These are phyloP conservation scores for Melampsora abietis-canadensis DNA, from an alignment of 1,284 basidiomycete genomes.

Conservation along the genomic window DNA sequence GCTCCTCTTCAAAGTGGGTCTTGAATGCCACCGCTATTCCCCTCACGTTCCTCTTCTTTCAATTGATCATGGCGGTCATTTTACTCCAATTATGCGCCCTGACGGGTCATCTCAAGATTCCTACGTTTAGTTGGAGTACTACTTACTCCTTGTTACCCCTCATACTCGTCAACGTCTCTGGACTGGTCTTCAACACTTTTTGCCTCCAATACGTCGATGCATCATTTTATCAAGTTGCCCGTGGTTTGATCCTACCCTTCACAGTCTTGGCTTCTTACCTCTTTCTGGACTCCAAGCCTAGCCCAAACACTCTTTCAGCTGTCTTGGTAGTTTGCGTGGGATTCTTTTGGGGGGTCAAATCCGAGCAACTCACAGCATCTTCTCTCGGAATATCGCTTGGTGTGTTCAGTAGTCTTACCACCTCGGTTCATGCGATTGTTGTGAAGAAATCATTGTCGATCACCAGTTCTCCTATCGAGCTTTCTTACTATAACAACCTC, in stretches of 20 bases:
- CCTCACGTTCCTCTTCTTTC: conserved; percentile 25
- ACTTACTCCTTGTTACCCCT: background rate
- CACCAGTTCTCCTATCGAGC: conserved; percentile 66
- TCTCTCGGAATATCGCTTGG: conserved; percentile 60
- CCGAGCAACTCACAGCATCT: conserved; percentile 43
- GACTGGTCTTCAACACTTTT: conserved; percentile 71
- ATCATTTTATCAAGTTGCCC: conserved; percentile 80
- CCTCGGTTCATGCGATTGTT: conserved; percentile 68
- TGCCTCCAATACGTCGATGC: conserved; percentile 74
- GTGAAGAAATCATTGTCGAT: conserved; percentile 68
- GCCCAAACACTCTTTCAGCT: conserved; percentile 59
- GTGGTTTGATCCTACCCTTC: conserved; percentile 71
- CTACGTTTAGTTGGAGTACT: conserved; percentile 6
- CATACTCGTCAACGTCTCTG: conserved; percentile 62
- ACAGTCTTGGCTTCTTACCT: conserved; percentile 65
- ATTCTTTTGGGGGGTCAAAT: conserved; percentile 45
- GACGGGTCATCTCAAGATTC: conserved; percentile 12
- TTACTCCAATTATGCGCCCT: conserved; percentile 6
- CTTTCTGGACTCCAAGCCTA: conserved; percentile 59
- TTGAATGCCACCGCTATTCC: conserved; percentile 20
- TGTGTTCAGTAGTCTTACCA: conserved; percentile 67
- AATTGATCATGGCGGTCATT: conserved; percentile 8
- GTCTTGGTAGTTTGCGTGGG: conserved; percentile 61
- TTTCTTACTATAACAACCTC: conserved; percentile 71
- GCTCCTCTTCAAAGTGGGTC: conserved; percentile 14